A percentile compares a stretch with the other conserved stretches of the same genome.
Conservation (phyloP, 345 rosid genomes). For the Lumnitzera racemosa region DNA sequence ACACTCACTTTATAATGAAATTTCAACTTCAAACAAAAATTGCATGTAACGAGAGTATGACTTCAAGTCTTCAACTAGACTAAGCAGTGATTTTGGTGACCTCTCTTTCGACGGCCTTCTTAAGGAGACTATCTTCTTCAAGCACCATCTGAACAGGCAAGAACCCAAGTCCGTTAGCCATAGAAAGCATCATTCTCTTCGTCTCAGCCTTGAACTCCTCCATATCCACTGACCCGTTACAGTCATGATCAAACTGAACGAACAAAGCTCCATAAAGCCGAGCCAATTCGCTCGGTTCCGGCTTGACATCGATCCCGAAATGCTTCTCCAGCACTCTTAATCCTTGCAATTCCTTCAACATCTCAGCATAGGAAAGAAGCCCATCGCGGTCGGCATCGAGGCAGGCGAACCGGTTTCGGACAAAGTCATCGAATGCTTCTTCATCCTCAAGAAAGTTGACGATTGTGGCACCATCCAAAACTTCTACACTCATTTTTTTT, state of each 20-base stretch:
- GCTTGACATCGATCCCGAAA: conserved; percentile 26
- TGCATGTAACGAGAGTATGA: no score
- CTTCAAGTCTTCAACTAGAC: no score
- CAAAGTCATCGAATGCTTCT: conserved; percentile 27
- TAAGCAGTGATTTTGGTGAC: background rate
- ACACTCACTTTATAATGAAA: no score
- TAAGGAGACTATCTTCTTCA: conserved; percentile 40
- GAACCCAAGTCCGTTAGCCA: conserved; percentile 43
- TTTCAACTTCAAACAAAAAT: no score
- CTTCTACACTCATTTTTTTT: no score
- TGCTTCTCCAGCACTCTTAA: conserved; percentile 34
- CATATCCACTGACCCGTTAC: conserved; percentile 26
- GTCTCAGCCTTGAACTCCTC: conserved; percentile 44
- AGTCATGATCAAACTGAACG: conserved; percentile 30
- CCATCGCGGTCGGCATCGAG: conserved; percentile 34
- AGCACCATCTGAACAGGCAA: conserved; percentile 42
- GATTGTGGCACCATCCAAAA: no score
- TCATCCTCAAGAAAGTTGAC: conserved; percentile 33
- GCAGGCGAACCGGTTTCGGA: conserved; percentile 14
- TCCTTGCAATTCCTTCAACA: conserved; percentile 33
- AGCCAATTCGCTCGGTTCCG: conserved; percentile 18
- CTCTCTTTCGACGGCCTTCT: no score
- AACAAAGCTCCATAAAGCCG: conserved; percentile 25
- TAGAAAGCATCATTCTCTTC: conserved; percentile 35
- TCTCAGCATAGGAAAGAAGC: conserved; percentile 33